phyloP scores from a whole-genome alignment of 176 grass and related monocot species.

The Aegilops umbellulata region DNA sequence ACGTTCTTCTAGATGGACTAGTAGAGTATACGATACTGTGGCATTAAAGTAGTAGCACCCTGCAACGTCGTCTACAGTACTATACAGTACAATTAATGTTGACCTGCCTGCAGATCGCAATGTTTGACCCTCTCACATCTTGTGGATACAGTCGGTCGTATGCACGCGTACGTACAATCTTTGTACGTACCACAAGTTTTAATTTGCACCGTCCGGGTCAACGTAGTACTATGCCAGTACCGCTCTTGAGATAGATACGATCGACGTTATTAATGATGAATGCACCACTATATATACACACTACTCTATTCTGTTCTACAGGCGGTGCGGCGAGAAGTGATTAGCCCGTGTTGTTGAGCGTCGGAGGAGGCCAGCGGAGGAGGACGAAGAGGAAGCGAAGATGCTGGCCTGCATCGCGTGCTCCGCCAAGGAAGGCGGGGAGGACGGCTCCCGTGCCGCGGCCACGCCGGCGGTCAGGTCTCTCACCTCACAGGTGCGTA shows the following conservation, averaged over 20 bases:
- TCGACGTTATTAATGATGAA: background rate
- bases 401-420: slow-evolving; percentile 98
- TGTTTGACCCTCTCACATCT: background rate
- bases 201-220: background rate
- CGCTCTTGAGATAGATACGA: background rate
- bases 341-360: background rate
- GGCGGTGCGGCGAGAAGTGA: background rate
- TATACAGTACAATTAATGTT: background rate
- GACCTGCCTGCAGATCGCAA: background rate
- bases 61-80: background rate
- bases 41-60: too few relatives aligned
- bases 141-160: background rate
- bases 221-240: background rate
- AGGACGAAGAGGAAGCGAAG: background rate
- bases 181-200: too few relatives aligned
- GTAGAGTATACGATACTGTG: background rate
- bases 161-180: background rate
- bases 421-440: slow-evolving; percentile 74
- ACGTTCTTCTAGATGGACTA: background rate
- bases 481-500: slow-evolving; percentile 80
- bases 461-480: slow-evolving; percentile 70
- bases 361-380: background rate
- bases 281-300: background rate
- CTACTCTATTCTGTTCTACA: background rate
- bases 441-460: slow-evolving; percentile 64